Base-by-base conservation (phyloP, 495 filamentous ascomycete genomes). In the Hypomontagnella submonticulosa region DNA sequence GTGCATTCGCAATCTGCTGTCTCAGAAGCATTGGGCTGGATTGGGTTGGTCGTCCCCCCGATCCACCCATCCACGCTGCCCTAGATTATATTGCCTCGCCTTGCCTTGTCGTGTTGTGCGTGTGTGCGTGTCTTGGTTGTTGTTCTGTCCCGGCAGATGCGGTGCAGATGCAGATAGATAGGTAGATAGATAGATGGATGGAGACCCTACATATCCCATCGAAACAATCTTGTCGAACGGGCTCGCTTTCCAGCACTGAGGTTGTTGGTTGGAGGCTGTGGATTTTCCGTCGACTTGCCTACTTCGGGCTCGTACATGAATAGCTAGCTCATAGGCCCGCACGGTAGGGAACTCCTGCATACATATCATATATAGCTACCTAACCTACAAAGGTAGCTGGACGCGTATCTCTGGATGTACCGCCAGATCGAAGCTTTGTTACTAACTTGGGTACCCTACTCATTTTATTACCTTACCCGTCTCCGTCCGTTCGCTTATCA, bases 11-110 rank as follows among this genome's bases (percentile, higher is more conserved):
- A 27, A 3, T 27, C 6, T 15, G 30, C 32, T 50, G 47, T 50
- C 47, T 50, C 47, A 50, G 32, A 50, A 50, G 34, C 27, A 50
- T 27, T 27, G 23, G 23, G 23, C 23, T 27, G 23, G 23, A 50
- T 36, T 50, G 32, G 47, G 47, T 50, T 32, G 44, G 44, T 27
- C 23, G 44, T 48, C 47, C 3, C 47, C 3, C 15, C 47, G 23
- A 4, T 7, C 9, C 15, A 27, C 23, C 23, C 23, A 27, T 27
- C 23, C 23, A 27, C 6, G 23, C 23, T 27, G 23, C 23, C 23
- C 23, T 27, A 27, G 2, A 27, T 27, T 27, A 27, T 27, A 27
- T 27, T 27, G 23, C 23, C 6, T 27, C 6, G 23, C 23, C 6
- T 27, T 27, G 23, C 23, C 23, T 27, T 27, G 9, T 38, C n/a